Conservation (phyloP, 495 filamentous ascomycete species). For the Wilcoxina mikolae region DNA sequence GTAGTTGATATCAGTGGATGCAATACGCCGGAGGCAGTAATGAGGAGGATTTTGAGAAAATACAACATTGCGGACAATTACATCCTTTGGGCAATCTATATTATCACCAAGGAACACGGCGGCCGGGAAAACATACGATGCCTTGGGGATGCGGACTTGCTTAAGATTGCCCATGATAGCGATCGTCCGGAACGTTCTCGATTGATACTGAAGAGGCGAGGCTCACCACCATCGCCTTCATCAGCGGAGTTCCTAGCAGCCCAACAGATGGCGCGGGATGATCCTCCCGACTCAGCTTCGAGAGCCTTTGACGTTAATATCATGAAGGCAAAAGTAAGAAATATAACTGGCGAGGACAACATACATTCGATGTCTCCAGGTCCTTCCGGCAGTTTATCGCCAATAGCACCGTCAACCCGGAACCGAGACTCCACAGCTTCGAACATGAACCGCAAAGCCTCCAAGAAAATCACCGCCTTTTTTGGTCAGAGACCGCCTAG, state of each 20-base stretch:
- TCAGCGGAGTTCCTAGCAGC: constrained; percentile 23
- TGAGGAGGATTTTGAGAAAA: constrained; percentile 70
- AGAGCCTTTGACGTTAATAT: constrained; percentile 20
- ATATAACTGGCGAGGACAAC: constrained; percentile 13
- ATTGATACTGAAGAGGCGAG: constrained; percentile 54
- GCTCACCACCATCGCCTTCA: constrained; percentile 20
- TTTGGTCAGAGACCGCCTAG: constrained; percentile 86
- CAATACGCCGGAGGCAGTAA: constrained; percentile 79
- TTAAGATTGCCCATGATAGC: constrained; percentile 65
- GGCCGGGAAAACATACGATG: constrained; percentile 60
- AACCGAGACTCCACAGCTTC: constrained; percentile 9
- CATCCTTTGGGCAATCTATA: constrained; percentile 73
- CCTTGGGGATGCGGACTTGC: constrained; percentile 68
- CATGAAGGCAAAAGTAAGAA: constrained; percentile 17
- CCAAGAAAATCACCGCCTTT: constrained; percentile 39
- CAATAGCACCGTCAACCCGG: constrained; percentile 18
- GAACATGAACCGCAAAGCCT: constrained; percentile 16
- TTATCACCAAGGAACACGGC: constrained; percentile 60
- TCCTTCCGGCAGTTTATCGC: constrained; percentile 15
- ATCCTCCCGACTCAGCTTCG: constrained; percentile 13
- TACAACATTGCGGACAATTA: constrained; percentile 51
- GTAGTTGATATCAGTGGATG: constrained; percentile 80
- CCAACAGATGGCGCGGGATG: constrained; percentile 27
- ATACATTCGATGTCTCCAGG: not conserved
- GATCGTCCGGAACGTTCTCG: constrained; percentile 67